Evolutionary conservation across 805 yeast genomes (phyloP), one percentile per base, ranked within the genome.

Genomic region (Debaryomyces hansenii): DNA sequence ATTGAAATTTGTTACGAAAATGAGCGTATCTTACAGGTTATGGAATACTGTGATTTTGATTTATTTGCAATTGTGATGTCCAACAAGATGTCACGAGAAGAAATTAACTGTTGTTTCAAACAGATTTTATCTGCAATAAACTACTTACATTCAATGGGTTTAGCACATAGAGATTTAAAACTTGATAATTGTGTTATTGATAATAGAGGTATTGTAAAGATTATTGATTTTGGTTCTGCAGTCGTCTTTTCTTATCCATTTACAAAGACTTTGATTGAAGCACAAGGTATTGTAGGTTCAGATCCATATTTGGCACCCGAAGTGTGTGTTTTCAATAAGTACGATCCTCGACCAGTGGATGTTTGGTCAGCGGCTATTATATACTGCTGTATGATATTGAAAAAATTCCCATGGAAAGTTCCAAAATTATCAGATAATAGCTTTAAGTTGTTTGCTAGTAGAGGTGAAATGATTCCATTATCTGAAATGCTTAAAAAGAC

Each of bases 31-130:
- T 84, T 70, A 44, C 96, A 92, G 66, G 90, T 94, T 44, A 90
- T 94, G 97, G 99, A 94, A 68, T 92, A 84, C 64, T 88, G 96
- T 57, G 89, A 96, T 6, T 78, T 82, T 36, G 96, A 87, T 68
- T 86, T 87, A 64, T 87, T 87, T 61, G 90, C 90, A 0, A 90
- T 87, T 37, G 95, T 87, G 12, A 87, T 87, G 95, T 83, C 90
- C 4, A 91, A 90, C 20, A 78, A 82, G 56, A 85, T 87, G 91
- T 75, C 87, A 5, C 75, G 94, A 58, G 84, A 83, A 45, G 95
- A 87, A 63, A 85, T 87, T 53, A 87, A 87, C 59, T 87, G 95
- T 62, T 87, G 90, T 61, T 72, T 87, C 47, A 85, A 83, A 62
- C 96, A 87, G 66, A 75, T 87, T 36, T 70, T 82, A 34, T 77